phyloP scores from a whole-genome alignment of 306 rosid genomes.

The Quercus variabilis region DNA sequence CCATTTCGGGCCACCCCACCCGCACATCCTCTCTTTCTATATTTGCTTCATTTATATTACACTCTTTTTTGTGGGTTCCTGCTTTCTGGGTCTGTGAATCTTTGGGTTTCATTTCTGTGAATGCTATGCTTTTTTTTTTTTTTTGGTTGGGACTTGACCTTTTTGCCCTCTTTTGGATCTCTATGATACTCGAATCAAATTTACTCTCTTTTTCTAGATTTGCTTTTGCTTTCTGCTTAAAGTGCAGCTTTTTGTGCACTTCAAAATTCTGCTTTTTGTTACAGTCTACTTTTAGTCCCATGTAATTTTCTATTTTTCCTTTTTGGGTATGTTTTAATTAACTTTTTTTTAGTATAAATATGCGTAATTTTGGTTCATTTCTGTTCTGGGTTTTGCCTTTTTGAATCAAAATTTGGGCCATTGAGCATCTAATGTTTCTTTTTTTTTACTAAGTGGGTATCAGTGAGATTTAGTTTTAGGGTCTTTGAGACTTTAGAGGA shows the following conservation, averaged over 20 bases:
- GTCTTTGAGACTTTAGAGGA: neutral
- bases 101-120: neutral
- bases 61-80: slow-evolving; percentile 1
- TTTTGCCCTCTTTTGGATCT: slow-evolving; percentile 17
- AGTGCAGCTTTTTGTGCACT: slow-evolving; percentile 24
- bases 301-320: neutral
- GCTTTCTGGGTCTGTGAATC: neutral
- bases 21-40: neutral
- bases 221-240: slow-evolving; percentile 22
- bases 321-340: neutral
- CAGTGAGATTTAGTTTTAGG: neutral
- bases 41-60: slow-evolving; percentile 16
- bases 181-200: slow-evolving; percentile 29
- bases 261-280: slow-evolving; percentile 30
- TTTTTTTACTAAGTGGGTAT: neutral
- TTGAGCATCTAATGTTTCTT: neutral
- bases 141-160: neutral
- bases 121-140: neutral
- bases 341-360: neutral
- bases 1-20: slow-evolving; percentile 2
- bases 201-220: slow-evolving; percentile 28
- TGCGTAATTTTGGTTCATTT: neutral
- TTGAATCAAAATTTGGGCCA: neutral
- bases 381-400: neutral
- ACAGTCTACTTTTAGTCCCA: neutral